A percentile compares a stretch with the other conserved stretches of the same genome.
These are phyloP conservation scores for Solanum habrochaites DNA, from an alignment of 257 asterid species.

Conservation along the genomic window DNA sequence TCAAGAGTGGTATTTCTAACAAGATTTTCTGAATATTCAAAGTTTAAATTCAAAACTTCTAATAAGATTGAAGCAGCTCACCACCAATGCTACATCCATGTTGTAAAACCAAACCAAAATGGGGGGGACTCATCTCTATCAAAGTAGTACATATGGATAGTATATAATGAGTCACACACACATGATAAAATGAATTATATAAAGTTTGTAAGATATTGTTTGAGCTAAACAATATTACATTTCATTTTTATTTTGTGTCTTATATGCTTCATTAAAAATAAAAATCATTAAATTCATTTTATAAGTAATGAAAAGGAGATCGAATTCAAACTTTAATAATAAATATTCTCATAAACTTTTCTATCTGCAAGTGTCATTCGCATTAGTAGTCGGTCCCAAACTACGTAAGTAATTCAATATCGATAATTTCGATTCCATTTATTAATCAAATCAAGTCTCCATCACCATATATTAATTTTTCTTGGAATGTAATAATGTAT, in stretches of 20 bases:
- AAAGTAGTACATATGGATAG: background rate
- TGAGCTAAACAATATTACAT: background rate
- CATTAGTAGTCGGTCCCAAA: too few relatives aligned
- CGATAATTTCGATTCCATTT: too few relatives aligned
- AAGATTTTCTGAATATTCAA: too few relatives aligned
- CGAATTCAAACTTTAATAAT: too few relatives aligned
- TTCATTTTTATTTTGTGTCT: background rate
- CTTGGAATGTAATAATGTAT: background rate
- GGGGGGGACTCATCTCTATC: too few relatives aligned
- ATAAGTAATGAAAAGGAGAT: too few relatives aligned
- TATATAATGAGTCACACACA: background rate
- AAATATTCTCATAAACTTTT: background rate
- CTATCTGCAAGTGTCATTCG: too few relatives aligned
- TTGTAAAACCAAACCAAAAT: background rate
- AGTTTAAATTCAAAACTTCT: fast-evolving
- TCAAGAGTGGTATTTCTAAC: fast-evolving
- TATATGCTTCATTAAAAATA: background rate
- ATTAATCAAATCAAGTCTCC: background rate
- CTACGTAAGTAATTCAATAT: too few relatives aligned
- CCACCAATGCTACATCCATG: too few relatives aligned
- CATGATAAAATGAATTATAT: background rate
- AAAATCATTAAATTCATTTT: background rate
- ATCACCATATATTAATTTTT: background rate
- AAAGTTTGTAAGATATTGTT: background rate
- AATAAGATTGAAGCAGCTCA: too few relatives aligned